phyloP scores from a whole-genome alignment of 2,329 filamentous ascomycete genomes.

The Colletotrichum lini region DNA sequence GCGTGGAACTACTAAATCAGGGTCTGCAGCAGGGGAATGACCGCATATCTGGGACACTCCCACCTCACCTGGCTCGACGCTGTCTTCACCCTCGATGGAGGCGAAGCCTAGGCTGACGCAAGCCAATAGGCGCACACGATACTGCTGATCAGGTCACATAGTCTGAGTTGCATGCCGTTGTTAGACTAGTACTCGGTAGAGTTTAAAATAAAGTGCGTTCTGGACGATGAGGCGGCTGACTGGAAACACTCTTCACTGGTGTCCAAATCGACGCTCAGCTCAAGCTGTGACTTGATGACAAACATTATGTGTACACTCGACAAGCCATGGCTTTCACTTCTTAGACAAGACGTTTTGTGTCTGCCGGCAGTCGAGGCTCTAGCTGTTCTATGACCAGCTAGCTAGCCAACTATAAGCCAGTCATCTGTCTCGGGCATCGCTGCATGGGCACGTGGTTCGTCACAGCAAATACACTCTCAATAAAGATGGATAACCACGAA shows the following conservation, averaged over 20 bases:
- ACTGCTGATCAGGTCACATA: no score
- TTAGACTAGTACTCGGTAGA: no score
- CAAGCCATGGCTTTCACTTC: not conserved
- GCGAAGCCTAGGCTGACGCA: not conserved
- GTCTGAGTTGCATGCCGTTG: no score
- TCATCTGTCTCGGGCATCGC: not conserved
- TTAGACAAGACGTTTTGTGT: not conserved
- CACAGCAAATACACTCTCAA: not conserved
- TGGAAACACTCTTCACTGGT: not conserved
- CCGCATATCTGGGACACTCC: constrained; percentile 7
- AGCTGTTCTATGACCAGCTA: not conserved
- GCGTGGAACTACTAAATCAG: constrained; percentile 10
- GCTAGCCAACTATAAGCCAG: no score
- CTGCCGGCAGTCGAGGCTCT: not conserved
- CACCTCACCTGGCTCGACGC: not conserved
- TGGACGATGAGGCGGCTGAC: not conserved
- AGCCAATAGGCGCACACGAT: not conserved
- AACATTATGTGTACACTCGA: no score
- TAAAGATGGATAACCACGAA: not conserved
- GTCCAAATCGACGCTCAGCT: no score
- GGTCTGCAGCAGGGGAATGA: constrained; percentile 14
- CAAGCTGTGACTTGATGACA: no score
- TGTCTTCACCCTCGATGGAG: not conserved
- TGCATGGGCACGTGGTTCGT: not conserved
- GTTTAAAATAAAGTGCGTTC: no score